Evolutionary conservation across 345 rosid species (phyloP).

Genomic region (Bruguiera gymnorhiza): DNA sequence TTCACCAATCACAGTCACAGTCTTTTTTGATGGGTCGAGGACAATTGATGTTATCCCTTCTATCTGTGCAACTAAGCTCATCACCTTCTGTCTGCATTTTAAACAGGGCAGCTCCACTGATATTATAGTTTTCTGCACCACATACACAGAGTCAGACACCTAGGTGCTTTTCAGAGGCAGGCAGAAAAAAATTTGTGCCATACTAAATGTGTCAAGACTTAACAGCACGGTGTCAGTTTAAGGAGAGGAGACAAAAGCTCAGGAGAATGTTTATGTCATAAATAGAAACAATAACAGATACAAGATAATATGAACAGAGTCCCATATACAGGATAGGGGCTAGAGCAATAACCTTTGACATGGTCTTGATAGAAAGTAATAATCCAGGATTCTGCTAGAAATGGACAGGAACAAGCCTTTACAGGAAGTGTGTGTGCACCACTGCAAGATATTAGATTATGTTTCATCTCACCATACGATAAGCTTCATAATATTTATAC

Average conservation of each 20-base stretch:
- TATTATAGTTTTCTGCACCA: conserved; percentile 53
- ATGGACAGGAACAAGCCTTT: neutral
- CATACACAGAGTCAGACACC: neutral
- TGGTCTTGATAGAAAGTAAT: neutral
- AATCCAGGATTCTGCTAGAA: neutral
- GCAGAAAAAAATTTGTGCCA: too few relatives aligned
- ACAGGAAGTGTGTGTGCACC: neutral
- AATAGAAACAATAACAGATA: too few relatives aligned
- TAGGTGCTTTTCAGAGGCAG: neutral
- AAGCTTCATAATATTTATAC: neutral
- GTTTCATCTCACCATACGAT: neutral
- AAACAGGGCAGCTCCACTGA: conserved; percentile 53
- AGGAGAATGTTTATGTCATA: neutral
- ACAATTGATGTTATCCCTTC: conserved; percentile 53
- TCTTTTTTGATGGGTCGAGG: conserved; percentile 45
- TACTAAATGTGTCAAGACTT: too few relatives aligned
- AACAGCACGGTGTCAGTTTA: neutral
- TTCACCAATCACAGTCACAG: conserved; percentile 49
- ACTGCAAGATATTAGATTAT: neutral
- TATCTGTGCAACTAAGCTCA: conserved; percentile 45
- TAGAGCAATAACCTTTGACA: conserved; percentile 1
- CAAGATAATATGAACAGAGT: too few relatives aligned
- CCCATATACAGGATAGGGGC: neutral
- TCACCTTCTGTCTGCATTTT: conserved; percentile 53
- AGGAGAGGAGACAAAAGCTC: neutral